Evolutionary conservation across 1,139 yeast species (phyloP).

Genomic region (Meyerozyma sp.): DNA sequence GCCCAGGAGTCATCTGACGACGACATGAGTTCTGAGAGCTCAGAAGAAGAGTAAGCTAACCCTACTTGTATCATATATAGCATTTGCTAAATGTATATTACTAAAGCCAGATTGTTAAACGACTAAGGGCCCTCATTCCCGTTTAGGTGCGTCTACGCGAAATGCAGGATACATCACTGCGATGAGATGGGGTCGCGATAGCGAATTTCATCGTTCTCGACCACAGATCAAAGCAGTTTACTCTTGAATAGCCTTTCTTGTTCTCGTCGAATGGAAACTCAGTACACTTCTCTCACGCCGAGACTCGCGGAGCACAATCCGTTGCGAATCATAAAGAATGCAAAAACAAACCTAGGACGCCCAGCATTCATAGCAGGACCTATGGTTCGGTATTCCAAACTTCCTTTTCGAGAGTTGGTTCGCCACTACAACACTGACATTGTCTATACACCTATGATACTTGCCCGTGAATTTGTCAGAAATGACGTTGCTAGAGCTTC

Average conservation of each 20-base stretch:
- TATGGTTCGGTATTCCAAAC: slow-evolving; percentile 93
- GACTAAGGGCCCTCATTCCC: background rate
- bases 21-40: slow-evolving; percentile 48
- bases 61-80: slow-evolving; percentile 1
- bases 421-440: slow-evolving; percentile 74
- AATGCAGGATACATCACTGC: background rate
- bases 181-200: background rate
- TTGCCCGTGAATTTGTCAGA: slow-evolving; percentile 91
- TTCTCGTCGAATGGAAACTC: background rate
- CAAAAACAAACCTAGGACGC: slow-evolving; percentile 33
- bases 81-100: background rate
- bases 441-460: slow-evolving; percentile 92
- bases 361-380: slow-evolving; percentile 88
- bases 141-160: background rate
- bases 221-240: background rate
- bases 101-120: background rate
- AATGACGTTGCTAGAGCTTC: slow-evolving; percentile 73
- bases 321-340: slow-evolving; percentile 40
- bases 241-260: background rate
- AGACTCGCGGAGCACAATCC: slow-evolving; percentile 54
- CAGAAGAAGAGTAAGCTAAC: slow-evolving; percentile 55
- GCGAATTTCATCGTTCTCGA: background rate
- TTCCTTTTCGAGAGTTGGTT: slow-evolving; percentile 80
- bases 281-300: slow-evolving; percentile 7
- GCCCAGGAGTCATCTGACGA: slow-evolving; percentile 27